Percentiles rank a stretch among this genome's conserved stretches.
Evolutionary conservation across 2,329 filamentous ascomycete genomes (phyloP).

Genomic region (Eutypella sp.): DNA sequence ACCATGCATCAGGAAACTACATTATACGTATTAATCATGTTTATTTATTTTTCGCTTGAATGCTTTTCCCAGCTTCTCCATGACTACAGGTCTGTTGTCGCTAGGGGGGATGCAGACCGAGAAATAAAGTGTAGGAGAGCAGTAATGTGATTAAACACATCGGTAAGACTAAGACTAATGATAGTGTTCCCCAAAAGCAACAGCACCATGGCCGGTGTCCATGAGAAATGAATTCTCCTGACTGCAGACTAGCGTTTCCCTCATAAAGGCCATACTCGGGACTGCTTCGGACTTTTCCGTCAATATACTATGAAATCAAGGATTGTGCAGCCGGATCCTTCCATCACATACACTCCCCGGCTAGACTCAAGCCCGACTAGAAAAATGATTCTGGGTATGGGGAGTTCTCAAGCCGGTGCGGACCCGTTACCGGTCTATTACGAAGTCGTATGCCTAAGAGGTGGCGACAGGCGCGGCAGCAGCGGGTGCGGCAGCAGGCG

Average conservation of each 20-base stretch:
- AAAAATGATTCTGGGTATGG: conserved; percentile 19
- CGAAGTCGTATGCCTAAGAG: conserved; percentile 22
- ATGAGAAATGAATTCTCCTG: conserved; percentile 17
- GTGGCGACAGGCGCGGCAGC: conserved; percentile 22
- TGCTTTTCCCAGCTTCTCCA: conserved; percentile 26
- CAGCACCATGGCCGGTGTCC: conserved; percentile 12
- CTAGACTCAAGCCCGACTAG: conserved; percentile 13
- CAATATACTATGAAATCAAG: conserved; percentile 26
- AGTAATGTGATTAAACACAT: neutral
- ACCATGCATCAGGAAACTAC: neutral
- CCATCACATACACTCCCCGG: conserved; percentile 14
- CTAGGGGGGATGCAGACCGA: conserved; percentile 27
- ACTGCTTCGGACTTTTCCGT: conserved; percentile 17
- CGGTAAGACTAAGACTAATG: conserved; percentile 18
- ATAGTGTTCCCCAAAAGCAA: conserved; percentile 28
- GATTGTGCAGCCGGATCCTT: conserved; percentile 16
- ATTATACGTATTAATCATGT: conserved; percentile 15
- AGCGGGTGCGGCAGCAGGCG: conserved; percentile 11
- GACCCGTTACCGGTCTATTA: conserved; percentile 16
- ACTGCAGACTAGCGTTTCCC: conserved; percentile 13
- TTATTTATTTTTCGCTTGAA: conserved; percentile 21
- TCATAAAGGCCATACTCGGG: conserved; percentile 23
- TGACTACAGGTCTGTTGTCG: conserved; percentile 21
- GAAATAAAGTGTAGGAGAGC: conserved; percentile 16
- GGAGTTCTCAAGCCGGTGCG: conserved; percentile 15